A percentile compares a stretch with the other conserved stretches of the same genome.
These are phyloP conservation scores for Alternaria angustiovoidea DNA, from an alignment of 2,329 filamentous ascomycete genomes.

Conservation along the genomic window DNA sequence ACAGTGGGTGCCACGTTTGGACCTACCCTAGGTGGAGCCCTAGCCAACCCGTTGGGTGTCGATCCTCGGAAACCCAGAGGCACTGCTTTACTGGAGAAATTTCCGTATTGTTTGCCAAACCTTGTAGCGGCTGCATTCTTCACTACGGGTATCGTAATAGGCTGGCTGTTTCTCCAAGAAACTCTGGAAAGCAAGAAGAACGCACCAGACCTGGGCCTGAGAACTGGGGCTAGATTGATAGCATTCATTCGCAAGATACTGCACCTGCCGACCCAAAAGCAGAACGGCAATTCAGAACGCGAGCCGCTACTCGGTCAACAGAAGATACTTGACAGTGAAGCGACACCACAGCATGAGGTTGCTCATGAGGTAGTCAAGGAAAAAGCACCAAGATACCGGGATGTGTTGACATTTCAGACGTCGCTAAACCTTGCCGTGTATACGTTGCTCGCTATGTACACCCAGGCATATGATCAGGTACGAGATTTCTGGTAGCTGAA, in stretches of 20 bases:
- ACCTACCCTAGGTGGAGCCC: conserved; percentile 82
- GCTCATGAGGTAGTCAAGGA: conserved; percentile 18
- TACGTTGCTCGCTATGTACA: conserved; percentile 81
- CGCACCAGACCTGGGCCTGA: conserved; percentile 75
- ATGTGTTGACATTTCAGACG: conserved; percentile 79
- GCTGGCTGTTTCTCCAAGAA: conserved; percentile 84
- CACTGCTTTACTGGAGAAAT: conserved; percentile 74
- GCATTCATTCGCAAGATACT: conserved; percentile 34
- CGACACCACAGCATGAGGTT: conserved; percentile 10
- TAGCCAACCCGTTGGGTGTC: conserved; percentile 81
- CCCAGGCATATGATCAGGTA: conserved; percentile 81
- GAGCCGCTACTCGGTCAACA: conserved; percentile 42
- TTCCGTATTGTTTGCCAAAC: conserved; percentile 87
- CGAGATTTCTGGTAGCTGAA: background rate
- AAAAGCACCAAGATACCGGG: conserved; percentile 55
- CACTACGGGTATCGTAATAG: conserved; percentile 75
- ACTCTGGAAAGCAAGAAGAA: conserved; percentile 77
- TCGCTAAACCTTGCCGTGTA: conserved; percentile 79
- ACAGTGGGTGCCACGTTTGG: conserved; percentile 87
- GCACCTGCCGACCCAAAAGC: conserved; percentile 18
- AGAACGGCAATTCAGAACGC: conserved; percentile 25
- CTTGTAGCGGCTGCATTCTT: conserved; percentile 80
- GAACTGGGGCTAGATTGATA: conserved; percentile 72
- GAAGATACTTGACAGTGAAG: conserved; percentile 30
- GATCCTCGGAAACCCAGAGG: conserved; percentile 71